Evolutionary conservation across 2,329 filamentous ascomycete species (phyloP).

Genomic region (Lasiodiplodia citricola): DNA sequence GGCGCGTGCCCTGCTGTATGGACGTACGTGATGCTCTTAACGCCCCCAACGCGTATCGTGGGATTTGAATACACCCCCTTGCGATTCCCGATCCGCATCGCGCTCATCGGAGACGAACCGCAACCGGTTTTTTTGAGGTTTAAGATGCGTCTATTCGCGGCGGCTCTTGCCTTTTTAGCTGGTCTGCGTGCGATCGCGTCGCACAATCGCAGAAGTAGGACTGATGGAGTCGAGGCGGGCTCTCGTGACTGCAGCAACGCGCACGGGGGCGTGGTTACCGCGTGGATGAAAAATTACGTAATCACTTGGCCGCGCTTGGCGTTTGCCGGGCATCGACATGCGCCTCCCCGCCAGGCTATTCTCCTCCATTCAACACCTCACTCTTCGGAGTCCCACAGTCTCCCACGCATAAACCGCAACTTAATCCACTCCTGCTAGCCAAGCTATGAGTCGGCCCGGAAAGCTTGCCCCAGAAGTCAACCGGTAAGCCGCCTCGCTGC

Average conservation of each 20-base stretch:
- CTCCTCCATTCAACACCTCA: constrained; percentile 17
- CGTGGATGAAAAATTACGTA: background rate
- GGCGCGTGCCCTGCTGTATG: background rate
- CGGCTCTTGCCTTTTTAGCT: background rate
- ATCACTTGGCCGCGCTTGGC: background rate
- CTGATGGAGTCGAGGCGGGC: background rate
- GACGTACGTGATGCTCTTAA: background rate
- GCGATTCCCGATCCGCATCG: background rate
- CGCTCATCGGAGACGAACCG: background rate
- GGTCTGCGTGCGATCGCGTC: background rate
- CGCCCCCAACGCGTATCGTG: background rate
- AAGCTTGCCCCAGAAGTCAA: constrained; percentile 99
- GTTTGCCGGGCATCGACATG: constrained; percentile 12
- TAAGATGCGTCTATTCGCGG: background rate
- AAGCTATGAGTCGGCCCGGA: constrained; percentile 93
- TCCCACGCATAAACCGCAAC: constrained; percentile 27
- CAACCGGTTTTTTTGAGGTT: background rate
- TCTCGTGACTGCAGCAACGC: background rate
- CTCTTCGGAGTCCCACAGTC: constrained; percentile 29
- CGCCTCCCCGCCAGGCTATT: constrained; percentile 16
- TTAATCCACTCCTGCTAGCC: constrained; percentile 32
- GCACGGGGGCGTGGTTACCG: background rate
- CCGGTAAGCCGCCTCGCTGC: constrained; percentile 65
- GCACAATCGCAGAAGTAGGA: background rate
- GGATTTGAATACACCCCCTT: background rate